These are phyloP conservation scores for Microcos paniculata DNA, from an alignment of 345 rosid genomes.

Conservation along the genomic window DNA sequence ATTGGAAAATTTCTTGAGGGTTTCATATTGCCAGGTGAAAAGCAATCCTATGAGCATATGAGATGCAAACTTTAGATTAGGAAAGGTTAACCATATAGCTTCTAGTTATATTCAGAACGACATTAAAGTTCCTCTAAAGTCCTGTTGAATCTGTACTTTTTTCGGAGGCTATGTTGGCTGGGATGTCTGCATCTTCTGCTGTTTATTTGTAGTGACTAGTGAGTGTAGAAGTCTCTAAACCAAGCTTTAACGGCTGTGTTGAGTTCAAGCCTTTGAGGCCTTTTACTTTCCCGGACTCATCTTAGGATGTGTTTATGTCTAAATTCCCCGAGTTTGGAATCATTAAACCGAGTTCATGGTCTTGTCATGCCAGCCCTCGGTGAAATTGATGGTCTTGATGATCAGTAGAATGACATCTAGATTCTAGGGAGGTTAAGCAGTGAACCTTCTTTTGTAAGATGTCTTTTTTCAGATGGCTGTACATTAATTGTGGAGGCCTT, in stretches of 20 bases:
- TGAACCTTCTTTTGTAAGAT: neutral
- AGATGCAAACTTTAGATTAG: neutral
- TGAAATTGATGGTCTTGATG: neutral
- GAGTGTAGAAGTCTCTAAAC: neutral
- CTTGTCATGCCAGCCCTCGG: neutral
- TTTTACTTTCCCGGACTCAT: neutral
- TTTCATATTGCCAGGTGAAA: neutral
- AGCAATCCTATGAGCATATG: neutral
- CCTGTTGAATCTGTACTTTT: neutral
- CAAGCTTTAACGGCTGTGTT: constrained; percentile 1
- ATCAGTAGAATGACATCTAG: neutral
- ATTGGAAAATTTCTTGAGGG: neutral
- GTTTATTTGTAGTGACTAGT: neutral
- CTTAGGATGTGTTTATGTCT: neutral
- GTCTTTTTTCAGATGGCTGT: neutral
- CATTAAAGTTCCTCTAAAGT: neutral
- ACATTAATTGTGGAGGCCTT: neutral
- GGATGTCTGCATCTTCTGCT: neutral
- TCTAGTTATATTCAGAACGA: neutral
- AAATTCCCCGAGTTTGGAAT: neutral
- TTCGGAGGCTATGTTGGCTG: neutral
- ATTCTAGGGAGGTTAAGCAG: neutral
- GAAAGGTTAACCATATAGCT: neutral
- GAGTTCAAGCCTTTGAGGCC: neutral
- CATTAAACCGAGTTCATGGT: neutral